Percentiles rank a stretch among this genome's conserved stretches.
Conservation (phyloP, 139 green algal genomes). For the Diplosphaera chodatii region DNA sequence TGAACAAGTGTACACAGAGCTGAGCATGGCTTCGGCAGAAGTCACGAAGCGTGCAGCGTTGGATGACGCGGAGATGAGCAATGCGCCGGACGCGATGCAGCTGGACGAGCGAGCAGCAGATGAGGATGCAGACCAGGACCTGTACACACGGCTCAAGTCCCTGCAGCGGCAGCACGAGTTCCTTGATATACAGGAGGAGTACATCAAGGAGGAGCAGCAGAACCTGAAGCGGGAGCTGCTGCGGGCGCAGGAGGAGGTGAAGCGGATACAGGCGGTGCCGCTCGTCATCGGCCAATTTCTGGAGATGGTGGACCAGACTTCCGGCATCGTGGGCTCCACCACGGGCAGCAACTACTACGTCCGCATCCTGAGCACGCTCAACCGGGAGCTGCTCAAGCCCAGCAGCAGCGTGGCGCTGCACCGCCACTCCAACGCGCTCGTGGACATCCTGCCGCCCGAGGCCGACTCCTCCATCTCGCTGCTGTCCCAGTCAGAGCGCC, state of each 20-base stretch:
- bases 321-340: constrained; percentile 94
- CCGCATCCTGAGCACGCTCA: constrained; percentile 89
- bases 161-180: constrained; percentile 96
- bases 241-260: constrained; percentile 96
- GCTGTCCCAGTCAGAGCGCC: constrained; percentile 82
- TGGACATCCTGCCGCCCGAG: constrained; percentile 97
- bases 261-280: constrained; percentile 95
- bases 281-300: constrained; percentile 99
- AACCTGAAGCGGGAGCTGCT: constrained; percentile 97
- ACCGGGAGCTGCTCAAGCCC: constrained; percentile 96
- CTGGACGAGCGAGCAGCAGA: background rate
- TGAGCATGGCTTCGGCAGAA: background rate
- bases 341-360: constrained; percentile 75
- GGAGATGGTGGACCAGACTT: constrained; percentile 37
- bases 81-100: constrained; percentile 2
- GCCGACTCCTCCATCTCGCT: constrained; percentile 96
- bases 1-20: too few species aligned
- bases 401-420: constrained; percentile 92
- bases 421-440: constrained; percentile 95
- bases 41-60: background rate
- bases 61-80: background rate
- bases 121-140: constrained; percentile 48
- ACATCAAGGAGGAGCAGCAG: constrained; percentile 99
- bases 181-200: constrained; percentile 97
- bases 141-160: constrained; percentile 86